Evolutionary conservation across 148 eudicot species (phyloP).

Genomic region (Cornus florida): DNA sequence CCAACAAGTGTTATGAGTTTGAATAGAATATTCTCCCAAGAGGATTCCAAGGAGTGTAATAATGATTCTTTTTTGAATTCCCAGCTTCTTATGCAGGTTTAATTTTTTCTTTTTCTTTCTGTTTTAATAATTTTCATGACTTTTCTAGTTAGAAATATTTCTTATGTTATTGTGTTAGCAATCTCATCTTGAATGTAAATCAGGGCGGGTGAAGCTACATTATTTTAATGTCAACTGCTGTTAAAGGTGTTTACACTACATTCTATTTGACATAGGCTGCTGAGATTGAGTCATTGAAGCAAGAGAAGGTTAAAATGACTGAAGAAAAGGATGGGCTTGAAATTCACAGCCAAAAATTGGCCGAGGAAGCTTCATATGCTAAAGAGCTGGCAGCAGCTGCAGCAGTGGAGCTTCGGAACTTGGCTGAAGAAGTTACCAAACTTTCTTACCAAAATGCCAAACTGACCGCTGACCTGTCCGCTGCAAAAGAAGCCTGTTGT

Average conservation of each 20-base stretch:
- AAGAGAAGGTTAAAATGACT: constrained; percentile 46
- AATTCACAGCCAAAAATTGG: constrained; percentile 53
- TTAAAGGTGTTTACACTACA: not conserved
- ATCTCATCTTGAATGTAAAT: not conserved
- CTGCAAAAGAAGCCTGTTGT: constrained; percentile 21
- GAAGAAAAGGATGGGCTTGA: constrained; percentile 62
- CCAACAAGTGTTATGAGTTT: constrained; percentile 42
- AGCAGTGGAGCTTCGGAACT: constrained; percentile 64
- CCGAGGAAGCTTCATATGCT: constrained; percentile 72
- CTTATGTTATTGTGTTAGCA: not conserved
- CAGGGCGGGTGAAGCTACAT: not conserved
- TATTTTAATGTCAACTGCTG: not conserved
- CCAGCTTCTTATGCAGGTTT: constrained; percentile 44
- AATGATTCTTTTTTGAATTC: constrained; percentile 27
- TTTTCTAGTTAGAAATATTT: not conserved
- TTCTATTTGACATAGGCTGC: constrained; percentile 35
- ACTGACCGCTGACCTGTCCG: constrained; percentile 34
- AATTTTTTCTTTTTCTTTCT: not conserved
- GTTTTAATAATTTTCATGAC: not conserved
- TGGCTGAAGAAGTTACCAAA: constrained; percentile 72
- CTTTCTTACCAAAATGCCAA: constrained; percentile 67
- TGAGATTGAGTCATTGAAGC: constrained; percentile 58
- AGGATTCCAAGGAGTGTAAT: constrained; percentile 22
- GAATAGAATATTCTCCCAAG: constrained; percentile 31
- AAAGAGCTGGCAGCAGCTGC: constrained; percentile 82